Evolutionary conservation across 345 rosid species (phyloP), one percentile per base, ranked within the genome.

Genomic region (Leavenworthia alabamica): DNA sequence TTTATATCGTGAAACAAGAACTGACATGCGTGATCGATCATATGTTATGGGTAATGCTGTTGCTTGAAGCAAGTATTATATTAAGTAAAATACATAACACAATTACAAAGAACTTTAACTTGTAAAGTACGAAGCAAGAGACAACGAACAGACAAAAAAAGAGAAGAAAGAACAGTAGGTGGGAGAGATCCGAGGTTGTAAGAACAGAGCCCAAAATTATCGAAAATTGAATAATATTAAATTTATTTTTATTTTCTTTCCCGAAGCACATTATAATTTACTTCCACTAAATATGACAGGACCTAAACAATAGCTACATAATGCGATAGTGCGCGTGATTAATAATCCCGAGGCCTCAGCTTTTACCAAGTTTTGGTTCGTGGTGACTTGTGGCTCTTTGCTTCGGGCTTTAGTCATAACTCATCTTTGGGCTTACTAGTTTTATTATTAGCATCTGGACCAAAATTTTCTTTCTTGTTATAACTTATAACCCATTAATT

Each of bases 291-390:
- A 59, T 22, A 49, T 51, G 66, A 59, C 66, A 59, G 53, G 10
- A 29, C 42, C 50, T 56, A 67, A 67, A 45, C 24, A 46, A 19
- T 46, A 22, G 24, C 64, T 47, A 28, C 57, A 56, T 40, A 64
- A 13, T 48, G 58, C 54, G 48, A 42, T 75, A 73, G 79, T 77
- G 66, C 82, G 84, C 83, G 78, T 84, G 86, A 82, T 73, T 33
- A 40, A 58, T 50, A 49, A 67, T 67, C 66, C 65, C 72, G 52
- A 67, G 50, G 72, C 26, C 52, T 67, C 45, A 49, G 59, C 52
- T 58, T 49, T 53, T 59, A 23, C 28, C 26, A 6, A 29, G 15
- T 27, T 36, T 8, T 27, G 22, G 12, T 36, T 37, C 10, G n/a
- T n/a, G 9, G 11, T 4, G 47, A 55, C 70, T 45, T 66, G 15